phyloP scores from a whole-genome alignment of 441 rosid species.

The Eruca vesicaria region DNA sequence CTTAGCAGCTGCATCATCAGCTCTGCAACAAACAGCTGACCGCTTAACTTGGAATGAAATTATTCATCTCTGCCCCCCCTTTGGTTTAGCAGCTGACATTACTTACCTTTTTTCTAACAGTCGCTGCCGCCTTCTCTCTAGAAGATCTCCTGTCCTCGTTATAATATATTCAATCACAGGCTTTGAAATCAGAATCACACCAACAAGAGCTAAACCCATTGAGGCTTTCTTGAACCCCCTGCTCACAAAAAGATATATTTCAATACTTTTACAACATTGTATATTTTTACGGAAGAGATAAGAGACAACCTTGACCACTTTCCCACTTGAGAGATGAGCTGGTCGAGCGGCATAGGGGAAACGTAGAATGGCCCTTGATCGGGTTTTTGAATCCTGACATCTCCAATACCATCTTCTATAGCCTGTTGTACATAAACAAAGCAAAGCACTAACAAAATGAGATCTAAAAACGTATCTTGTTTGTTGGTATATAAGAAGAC shows the following conservation, averaged over 20 bases:
- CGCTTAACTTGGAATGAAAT: neutral
- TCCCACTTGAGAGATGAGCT: constrained; percentile 71
- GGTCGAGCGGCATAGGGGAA: constrained; percentile 64
- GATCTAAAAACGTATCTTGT: neutral
- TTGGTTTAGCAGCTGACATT: neutral
- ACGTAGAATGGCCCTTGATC: constrained; percentile 85
- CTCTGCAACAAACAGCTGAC: neutral
- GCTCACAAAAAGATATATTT: too few relatives aligned
- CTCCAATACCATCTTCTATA: constrained; percentile 74
- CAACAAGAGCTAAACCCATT: neutral
- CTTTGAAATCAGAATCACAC: neutral
- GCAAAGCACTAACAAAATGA: constrained; percentile 6
- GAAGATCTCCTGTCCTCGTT: neutral
- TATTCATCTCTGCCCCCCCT: neutral
- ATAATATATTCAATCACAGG: neutral
- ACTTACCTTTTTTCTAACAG: neutral
- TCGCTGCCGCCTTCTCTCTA: neutral
- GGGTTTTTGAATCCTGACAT: constrained; percentile 74
- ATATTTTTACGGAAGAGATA: neutral
- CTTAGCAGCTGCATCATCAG: neutral
- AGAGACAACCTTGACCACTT: constrained; percentile 72
- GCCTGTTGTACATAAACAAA: constrained; percentile 45
- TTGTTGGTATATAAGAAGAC: neutral
- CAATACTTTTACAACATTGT: too few relatives aligned
- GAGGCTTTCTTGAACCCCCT: neutral